Evolutionary conservation across 352 stramenopile species (phyloP).

Genomic region (Phytopythium vexans): DNA sequence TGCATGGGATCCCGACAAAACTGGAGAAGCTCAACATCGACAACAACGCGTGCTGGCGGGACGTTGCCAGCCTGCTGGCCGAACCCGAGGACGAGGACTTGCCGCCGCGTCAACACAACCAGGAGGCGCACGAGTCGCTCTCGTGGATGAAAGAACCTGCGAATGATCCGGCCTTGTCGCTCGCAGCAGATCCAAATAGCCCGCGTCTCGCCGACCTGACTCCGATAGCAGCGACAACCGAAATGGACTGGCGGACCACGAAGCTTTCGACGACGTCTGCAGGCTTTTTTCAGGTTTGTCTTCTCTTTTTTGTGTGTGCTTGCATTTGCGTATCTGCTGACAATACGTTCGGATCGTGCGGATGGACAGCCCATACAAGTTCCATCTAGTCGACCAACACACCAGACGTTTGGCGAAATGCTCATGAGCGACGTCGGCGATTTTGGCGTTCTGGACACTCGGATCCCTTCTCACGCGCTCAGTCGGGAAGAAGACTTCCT

Average conservation of each 20-base stretch:
- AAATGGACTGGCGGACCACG: too few species aligned
- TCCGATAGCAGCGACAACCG: too few species aligned
- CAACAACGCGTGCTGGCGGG: constrained; percentile 1
- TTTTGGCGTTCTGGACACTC: background rate
- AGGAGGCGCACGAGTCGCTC: background rate
- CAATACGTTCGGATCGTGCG: too few species aligned
- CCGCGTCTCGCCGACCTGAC: too few species aligned
- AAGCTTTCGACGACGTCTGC: too few species aligned
- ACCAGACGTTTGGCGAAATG: background rate
- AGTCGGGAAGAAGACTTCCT: constrained; percentile 3
- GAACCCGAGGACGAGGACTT: constrained; percentile 3
- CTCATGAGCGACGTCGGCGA: background rate
- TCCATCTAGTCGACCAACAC: background rate
- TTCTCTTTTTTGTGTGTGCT: too few species aligned
- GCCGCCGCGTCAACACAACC: background rate
- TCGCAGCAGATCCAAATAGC: too few species aligned
- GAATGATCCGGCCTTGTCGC: background rate
- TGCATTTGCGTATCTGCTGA: too few species aligned
- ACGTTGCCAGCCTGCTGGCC: constrained; percentile 2
- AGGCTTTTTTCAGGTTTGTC: too few species aligned
- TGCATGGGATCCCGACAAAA: constrained; percentile 5
- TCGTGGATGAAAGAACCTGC: constrained; percentile 1
- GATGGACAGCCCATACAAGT: background rate
- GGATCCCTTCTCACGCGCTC: background rate
- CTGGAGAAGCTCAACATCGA: constrained; percentile 7